These are phyloP conservation scores for Alternaria incomplexa DNA, from an alignment of 2,329 filamentous ascomycete species.

Conservation along the genomic window DNA sequence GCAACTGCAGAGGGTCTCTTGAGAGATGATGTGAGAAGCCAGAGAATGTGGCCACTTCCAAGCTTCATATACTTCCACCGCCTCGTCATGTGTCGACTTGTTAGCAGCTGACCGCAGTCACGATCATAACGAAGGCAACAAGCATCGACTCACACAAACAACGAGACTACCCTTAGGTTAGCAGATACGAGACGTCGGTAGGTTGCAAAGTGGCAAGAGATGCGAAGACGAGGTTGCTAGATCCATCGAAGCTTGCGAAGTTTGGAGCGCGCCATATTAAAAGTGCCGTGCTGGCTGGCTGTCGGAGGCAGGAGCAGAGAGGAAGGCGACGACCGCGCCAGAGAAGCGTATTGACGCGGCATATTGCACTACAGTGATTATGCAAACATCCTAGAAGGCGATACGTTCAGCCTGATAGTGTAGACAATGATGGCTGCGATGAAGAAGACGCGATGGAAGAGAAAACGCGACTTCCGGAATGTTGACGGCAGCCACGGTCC, in stretches of 20 bases:
- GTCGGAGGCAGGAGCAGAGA: background rate
- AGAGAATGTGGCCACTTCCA: background rate
- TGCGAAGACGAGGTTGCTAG: too few species aligned
- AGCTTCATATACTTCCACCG: background rate
- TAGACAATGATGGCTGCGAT: too few species aligned
- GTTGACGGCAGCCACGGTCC: background rate
- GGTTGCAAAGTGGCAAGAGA: too few species aligned
- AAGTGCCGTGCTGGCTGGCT: too few species aligned
- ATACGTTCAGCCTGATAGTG: too few species aligned
- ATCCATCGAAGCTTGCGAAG: too few species aligned
- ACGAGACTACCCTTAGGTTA: background rate
- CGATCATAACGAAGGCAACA: background rate
- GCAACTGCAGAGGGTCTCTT: background rate
- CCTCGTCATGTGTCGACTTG: background rate
- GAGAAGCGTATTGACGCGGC: background rate
- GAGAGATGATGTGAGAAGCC: background rate
- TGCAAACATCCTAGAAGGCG: too few species aligned
- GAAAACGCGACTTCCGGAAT: background rate
- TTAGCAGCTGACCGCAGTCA: background rate
- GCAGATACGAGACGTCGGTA: too few species aligned
- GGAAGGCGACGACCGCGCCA: background rate
- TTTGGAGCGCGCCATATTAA: background rate
- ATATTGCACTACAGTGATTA: too few species aligned
- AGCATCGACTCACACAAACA: background rate
- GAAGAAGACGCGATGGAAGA: background rate